These are phyloP conservation scores for Simplicillium sp. DNA, from an alignment of 2,329 filamentous ascomycete species.

Conservation along the genomic window DNA sequence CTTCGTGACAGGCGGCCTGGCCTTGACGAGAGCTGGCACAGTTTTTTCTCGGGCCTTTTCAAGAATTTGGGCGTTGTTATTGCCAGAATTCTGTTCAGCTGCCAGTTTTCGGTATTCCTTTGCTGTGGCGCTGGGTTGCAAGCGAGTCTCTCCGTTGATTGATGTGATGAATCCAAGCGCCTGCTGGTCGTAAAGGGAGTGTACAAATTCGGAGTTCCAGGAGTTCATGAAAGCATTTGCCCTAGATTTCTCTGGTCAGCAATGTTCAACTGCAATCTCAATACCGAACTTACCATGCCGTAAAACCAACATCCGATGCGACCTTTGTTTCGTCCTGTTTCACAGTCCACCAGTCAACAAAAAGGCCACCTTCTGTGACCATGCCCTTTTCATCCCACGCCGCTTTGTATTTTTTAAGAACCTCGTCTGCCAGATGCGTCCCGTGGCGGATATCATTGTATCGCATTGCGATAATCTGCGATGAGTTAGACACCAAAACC, in stretches of 20 bases:
- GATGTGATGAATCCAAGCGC: constrained; percentile 17
- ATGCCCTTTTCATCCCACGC: constrained; percentile 22
- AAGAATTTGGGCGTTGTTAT: constrained; percentile 1
- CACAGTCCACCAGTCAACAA: constrained; percentile 6
- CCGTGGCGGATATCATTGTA: constrained; percentile 8
- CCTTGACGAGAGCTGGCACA: constrained; percentile 1
- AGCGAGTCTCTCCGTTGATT: constrained; percentile 12
- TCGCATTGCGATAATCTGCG: neutral
- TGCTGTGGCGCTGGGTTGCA: constrained; percentile 12
- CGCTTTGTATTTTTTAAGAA: constrained; percentile 25
- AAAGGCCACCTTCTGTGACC: constrained; percentile 15
- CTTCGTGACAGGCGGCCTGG: constrained; percentile 4
- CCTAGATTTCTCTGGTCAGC: constrained; percentile 2
- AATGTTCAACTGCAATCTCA: too few species aligned
- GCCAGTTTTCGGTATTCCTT: constrained; percentile 12
- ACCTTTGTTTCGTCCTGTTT: too few species aligned
- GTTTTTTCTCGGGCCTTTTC: too few species aligned
- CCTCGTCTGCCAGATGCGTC: constrained; percentile 16
- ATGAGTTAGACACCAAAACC: constrained; percentile 14
- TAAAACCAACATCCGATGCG: too few species aligned
- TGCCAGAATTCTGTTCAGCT: constrained; percentile 5
- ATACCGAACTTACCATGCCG: too few species aligned
- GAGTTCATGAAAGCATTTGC: constrained; percentile 24
- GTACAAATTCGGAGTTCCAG: constrained; percentile 24
- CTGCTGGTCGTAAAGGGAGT: constrained; percentile 12